phyloP scores from a whole-genome alignment of 2,329 filamentous ascomycete species.

The Ophiostoma populinum region DNA sequence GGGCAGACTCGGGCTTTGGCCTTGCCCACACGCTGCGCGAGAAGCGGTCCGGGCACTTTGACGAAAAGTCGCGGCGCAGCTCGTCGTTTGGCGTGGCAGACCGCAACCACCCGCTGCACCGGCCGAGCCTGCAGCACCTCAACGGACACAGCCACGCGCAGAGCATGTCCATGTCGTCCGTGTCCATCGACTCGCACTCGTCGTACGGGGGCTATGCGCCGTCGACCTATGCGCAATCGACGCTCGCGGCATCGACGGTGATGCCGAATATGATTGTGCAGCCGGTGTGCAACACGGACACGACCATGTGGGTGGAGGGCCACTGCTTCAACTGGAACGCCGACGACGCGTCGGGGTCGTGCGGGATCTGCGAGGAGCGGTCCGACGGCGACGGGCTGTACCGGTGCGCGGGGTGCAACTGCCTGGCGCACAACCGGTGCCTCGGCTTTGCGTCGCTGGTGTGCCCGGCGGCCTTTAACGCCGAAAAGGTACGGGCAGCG shows the following conservation, averaged over 20 bases:
- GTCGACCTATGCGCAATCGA: conserved; percentile 74
- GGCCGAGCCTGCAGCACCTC: conserved; percentile 59
- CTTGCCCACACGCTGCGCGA: conserved; percentile 74
- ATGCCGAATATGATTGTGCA: conserved; percentile 75
- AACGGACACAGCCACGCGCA: conserved; percentile 36
- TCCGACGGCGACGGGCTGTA: conserved; percentile 58
- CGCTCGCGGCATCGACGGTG: conserved; percentile 66
- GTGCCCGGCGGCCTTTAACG: conserved; percentile 43
- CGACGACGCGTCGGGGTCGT: conserved; percentile 42
- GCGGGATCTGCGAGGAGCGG: conserved; percentile 61
- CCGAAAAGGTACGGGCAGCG: conserved; percentile 43
- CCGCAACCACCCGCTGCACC: conserved; percentile 46
- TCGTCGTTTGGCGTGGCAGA: conserved; percentile 73
- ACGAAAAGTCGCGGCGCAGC: conserved; percentile 65
- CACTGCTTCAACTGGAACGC: conserved; percentile 57
- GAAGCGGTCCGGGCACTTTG: conserved; percentile 88
- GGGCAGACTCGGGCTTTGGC: conserved; percentile 82
- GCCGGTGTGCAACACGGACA: conserved; percentile 62
- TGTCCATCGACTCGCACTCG: conserved; percentile 47
- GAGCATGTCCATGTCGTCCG: conserved; percentile 40
- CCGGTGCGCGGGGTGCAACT: conserved; percentile 49
- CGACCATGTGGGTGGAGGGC: conserved; percentile 68
- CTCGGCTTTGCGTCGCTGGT: conserved; percentile 46
- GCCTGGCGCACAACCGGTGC: conserved; percentile 40
- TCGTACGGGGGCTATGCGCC: conserved; percentile 63